phyloP scores from a whole-genome alignment of 2,329 filamentous ascomycete genomes.

The Ophiostoma ips region DNA sequence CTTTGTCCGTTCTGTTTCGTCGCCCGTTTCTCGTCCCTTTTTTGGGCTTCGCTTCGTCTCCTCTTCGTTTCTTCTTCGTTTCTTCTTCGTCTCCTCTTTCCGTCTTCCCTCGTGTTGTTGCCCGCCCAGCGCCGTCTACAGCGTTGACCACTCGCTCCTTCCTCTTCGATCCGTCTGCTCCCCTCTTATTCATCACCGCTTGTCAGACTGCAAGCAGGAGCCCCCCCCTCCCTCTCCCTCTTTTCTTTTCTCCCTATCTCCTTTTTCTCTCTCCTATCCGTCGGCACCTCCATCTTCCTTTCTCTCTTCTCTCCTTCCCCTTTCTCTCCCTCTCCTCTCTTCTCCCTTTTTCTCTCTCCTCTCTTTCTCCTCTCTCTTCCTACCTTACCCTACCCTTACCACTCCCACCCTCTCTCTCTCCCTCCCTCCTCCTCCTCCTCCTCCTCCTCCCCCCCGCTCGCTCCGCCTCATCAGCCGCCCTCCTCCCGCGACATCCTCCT shows the following conservation, averaged over 20 bases:
- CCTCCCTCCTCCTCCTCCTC: not conserved
- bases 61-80: slow-evolving; percentile 6
- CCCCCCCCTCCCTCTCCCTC: not conserved
- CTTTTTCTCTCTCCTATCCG: not conserved
- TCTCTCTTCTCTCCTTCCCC: not conserved
- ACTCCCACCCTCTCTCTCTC: not conserved
- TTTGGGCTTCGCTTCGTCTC: slow-evolving; percentile 3
- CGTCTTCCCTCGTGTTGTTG: slow-evolving; percentile 3
- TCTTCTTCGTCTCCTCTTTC: slow-evolving; percentile 2
- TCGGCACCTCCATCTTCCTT: not conserved
- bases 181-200: not conserved
- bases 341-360: not conserved
- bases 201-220: not conserved
- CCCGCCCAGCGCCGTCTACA: not conserved
- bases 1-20: not conserved
- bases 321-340: not conserved
- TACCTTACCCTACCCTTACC: not conserved
- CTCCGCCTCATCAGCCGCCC: no score
- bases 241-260: not conserved
- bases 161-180: not conserved
- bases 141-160: not conserved
- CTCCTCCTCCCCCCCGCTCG: not conserved
- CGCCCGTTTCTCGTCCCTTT: slow-evolving; percentile 10
- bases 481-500: slow-evolving; percentile 18
- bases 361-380: not conserved